Base-by-base conservation (phyloP, 352 stramenopile genomes). In the Globisporangium barbulae region DNA sequence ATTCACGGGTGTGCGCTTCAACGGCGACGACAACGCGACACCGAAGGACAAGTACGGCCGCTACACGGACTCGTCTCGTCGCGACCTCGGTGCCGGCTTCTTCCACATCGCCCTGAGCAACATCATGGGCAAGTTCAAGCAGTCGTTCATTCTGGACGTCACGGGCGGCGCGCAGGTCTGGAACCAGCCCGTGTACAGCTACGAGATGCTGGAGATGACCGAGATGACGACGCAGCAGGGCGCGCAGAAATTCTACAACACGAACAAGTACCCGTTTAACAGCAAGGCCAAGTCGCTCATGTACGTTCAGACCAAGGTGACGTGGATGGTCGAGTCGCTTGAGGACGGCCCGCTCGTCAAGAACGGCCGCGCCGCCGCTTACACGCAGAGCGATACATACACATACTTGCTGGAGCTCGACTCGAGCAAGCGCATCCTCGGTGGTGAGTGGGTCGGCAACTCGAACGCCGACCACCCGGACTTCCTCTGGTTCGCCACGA, bases 101-200 rank as follows among this genome's bases (percentile, higher is more conserved):
- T 30, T 69, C 21, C 61, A 65, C 53, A 57, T 71, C 35, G 65
- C 61, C 8, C 39, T 71, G 10, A 28, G 21, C 35, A 71, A 71
- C 42, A 69, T 64, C 50, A 30, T 69, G n/a, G 60, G 65, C 12
- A 53, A 49, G 37, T 35, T 65, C 53, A 49, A 63, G 21, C 25
- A 63, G 39, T 42, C 59, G 10, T 57, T 71, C 60, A 62, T 69
- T 39, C 35, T 69, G 12, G 65, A 71, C 19, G 62, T 68, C 47
- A 64, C 59, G 12, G 65, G 42, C 4, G 60, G 53, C 30, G 35
- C 59, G 9, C 56, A 65, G 56, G 79, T 89, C n/a, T 89, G 79
- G 78, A 89, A 90, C 71, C 76, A 87, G 57, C 79, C 79, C 8
- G 70, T 90, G 45, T 69, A 75, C 42, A 72, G 74, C 54, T 83